Base-by-base conservation (phyloP, 306 rosid species). In the Medicago arabica region DNA sequence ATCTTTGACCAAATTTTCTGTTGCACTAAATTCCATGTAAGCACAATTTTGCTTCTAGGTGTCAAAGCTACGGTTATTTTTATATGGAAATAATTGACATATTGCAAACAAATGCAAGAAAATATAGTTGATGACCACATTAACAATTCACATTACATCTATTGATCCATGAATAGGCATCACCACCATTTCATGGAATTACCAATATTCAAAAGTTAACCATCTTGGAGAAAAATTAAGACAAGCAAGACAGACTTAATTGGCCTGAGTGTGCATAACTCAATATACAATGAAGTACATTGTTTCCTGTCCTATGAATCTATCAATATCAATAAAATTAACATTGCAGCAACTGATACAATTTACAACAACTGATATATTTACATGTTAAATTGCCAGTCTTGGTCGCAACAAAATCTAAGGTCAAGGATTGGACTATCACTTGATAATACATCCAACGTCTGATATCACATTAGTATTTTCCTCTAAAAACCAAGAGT, bases 1-100 rank as follows among this genome's bases (percentile, higher is more conserved):
- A 72, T 43, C 7, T 73, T 17, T 18, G 31, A 54, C 61, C 69
- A 53, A 64, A 71, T 54, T 15, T 51, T 43, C 38, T 39, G 72
- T 51, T 78, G 10, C 25, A 51, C 78, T 78, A 71, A 62, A 62
- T 38, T n/a, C n/a, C n/a, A n/a, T n/a, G n/a, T n/a, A 61, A 21
- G 54, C 72, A 71, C 12, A 1, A 78, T 61, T 78, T 69, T 71
- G 58, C 38, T 78, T 50, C 55, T 14, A 38, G 69, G 40, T 31
- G 62, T 25, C 54, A 77, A 58, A 77, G 58, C 49, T 68, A 34
- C 34, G 62, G 57, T 11, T 71, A 7, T 7, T 7, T 8, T 39
- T 39, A 23, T 28, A 63, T 40, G 9, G 34, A 53, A 71, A 39
- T 64, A 14, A 18, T 46, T 8, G 39, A 69, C 55, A 21, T 36